A percentile compares a stretch with the other conserved stretches of the same genome.
Conservation (phyloP, 352 stramenopile genomes). For the Globisporangium camurandrum region DNA sequence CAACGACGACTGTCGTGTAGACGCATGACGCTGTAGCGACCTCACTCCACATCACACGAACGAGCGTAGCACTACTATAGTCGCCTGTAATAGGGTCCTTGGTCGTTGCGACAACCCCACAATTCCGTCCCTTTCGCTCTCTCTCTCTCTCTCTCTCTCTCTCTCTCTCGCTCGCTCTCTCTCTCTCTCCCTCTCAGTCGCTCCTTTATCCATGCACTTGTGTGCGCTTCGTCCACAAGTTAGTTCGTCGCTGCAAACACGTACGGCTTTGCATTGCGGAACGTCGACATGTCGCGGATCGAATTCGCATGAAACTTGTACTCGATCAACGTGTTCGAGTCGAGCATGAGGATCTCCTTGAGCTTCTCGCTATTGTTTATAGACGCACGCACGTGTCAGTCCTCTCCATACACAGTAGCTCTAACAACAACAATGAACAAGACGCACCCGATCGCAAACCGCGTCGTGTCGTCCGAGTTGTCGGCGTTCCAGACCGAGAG, state of each 20-base stretch:
- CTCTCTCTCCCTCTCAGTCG: background rate
- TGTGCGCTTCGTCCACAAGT: background rate
- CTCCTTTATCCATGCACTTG: background rate
- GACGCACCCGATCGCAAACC: conserved; percentile 76
- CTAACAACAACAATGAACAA: background rate
- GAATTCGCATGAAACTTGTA: conserved; percentile 93
- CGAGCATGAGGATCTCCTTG: conserved; percentile 91
- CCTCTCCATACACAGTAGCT: conserved; percentile 4
- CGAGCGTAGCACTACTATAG: too few species aligned
- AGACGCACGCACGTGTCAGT: background rate
- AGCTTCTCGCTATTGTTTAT: conserved; percentile 88
- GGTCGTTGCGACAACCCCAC: too few species aligned
- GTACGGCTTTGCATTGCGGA: conserved; percentile 90
- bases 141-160: too few species aligned
- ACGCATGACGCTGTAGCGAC: too few species aligned
- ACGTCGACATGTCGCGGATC: conserved; percentile 91
- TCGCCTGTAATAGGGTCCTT: too few species aligned
- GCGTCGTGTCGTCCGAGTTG: conserved; percentile 84
- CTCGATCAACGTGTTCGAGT: conserved; percentile 92
- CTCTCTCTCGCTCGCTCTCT: background rate
- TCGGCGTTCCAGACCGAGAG: conserved; percentile 92
- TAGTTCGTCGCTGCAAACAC: conserved; percentile 77
- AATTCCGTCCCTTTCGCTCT: background rate
- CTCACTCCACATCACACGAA: too few species aligned
- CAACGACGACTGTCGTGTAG: too few species aligned